Percentiles rank a stretch among this genome's conserved stretches.
These are phyloP conservation scores for Tubosaeta sp. DNA, from an alignment of 768 basidiomycete genomes.

Conservation along the genomic window DNA sequence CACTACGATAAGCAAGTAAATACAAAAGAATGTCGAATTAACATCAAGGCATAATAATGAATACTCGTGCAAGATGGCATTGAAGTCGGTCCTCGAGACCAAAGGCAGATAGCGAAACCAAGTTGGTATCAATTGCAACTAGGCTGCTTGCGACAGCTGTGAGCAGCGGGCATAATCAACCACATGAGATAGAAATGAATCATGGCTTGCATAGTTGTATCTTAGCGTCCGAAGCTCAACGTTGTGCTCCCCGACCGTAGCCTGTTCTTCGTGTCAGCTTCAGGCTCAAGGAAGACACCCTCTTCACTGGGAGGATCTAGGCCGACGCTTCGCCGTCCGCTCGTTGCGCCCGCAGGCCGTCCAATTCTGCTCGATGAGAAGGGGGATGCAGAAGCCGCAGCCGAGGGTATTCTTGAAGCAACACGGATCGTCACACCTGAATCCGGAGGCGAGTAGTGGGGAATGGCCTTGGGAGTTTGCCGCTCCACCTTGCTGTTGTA, in stretches of 20 bases:
- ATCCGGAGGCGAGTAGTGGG: constrained; percentile 39
- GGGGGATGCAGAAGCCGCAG: constrained; percentile 29
- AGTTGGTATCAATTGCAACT: constrained; percentile 10
- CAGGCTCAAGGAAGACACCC: constrained; percentile 14
- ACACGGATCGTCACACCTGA: constrained; percentile 47
- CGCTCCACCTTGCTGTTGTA: constrained; percentile 22
- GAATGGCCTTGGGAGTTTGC: constrained; percentile 33
- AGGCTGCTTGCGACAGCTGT: constrained; percentile 12
- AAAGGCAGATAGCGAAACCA: constrained; percentile 7
- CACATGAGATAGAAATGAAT: constrained; percentile 6
- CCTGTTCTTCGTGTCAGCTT: constrained; percentile 19
- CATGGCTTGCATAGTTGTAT: constrained; percentile 13
- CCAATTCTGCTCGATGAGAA: constrained; percentile 47
- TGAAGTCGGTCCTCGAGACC: constrained; percentile 24
- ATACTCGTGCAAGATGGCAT: constrained; percentile 11
- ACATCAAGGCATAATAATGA: constrained; percentile 14
- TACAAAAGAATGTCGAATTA: constrained; percentile 10
- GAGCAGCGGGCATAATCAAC: constrained; percentile 9
- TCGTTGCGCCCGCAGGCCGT: constrained; percentile 34
- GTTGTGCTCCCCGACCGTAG: constrained; percentile 28
- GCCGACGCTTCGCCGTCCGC: constrained; percentile 42
- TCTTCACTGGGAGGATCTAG: constrained; percentile 25
- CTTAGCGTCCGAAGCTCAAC: constrained; percentile 18
- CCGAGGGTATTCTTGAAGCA: constrained; percentile 38
- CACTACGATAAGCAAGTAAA: constrained; percentile 6